These are phyloP conservation scores for Coemansia sp. DNA, from an alignment of 192 early-diverging fungal genomes.

Conservation along the genomic window DNA sequence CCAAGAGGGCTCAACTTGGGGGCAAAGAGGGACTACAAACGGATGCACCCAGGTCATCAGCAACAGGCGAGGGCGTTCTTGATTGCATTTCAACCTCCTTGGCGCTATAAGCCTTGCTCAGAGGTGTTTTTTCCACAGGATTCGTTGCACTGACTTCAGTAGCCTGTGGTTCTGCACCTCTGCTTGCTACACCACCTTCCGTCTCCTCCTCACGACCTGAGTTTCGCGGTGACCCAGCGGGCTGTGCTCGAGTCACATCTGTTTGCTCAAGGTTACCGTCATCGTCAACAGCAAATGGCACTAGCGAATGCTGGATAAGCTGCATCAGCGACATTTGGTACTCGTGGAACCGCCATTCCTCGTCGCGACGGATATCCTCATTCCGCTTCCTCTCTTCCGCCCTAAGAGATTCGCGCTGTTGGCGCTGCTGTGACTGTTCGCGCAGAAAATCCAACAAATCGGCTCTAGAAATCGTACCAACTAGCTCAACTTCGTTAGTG, in stretches of 20 bases:
- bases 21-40: constrained; percentile 1
- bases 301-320: constrained; percentile 37
- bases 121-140: not conserved
- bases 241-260: not conserved
- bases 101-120: not conserved
- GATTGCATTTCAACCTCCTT: constrained; percentile 17
- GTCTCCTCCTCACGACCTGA: not conserved
- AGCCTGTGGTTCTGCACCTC: not conserved
- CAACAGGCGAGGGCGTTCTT: constrained; percentile 1
- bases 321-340: constrained; percentile 55
- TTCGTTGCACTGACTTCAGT: not conserved
- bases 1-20: not conserved
- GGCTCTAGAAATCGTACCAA: constrained; percentile 28
- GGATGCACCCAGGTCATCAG: not conserved
- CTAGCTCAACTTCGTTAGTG: constrained; percentile 22
- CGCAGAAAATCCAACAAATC: constrained; percentile 50
- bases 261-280: not conserved
- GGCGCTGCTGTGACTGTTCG: constrained; percentile 36
- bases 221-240: not conserved
- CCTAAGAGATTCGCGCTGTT: constrained; percentile 36
- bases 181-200: not conserved
- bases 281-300: constrained; percentile 16
- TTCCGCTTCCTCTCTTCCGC: constrained; percentile 35
- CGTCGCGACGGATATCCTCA: constrained; percentile 41
- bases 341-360: constrained; percentile 56